phyloP scores from a whole-genome alignment of 2,329 filamentous ascomycete species.

The Aspergillus sergii region DNA sequence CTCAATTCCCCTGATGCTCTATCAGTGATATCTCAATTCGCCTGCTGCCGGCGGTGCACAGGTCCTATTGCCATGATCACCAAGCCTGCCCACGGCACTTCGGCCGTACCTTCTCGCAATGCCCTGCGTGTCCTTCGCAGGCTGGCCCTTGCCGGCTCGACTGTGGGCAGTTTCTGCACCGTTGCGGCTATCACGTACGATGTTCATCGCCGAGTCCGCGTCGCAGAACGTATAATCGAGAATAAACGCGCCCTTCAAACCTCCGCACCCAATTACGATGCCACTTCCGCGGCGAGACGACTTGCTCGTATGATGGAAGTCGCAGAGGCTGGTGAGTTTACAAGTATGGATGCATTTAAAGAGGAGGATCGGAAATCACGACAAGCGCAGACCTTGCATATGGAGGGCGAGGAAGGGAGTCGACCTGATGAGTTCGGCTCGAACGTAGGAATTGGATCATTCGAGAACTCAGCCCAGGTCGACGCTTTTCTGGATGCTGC shows the following conservation, averaged over 20 bases:
- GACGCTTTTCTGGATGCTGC: constrained; percentile 11
- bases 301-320: constrained; percentile 47
- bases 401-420: constrained; percentile 1
- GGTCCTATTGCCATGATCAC: constrained; percentile 33
- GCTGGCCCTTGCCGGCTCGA: constrained; percentile 38
- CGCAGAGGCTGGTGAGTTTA: constrained; percentile 47
- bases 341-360: constrained; percentile 41
- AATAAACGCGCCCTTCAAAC: constrained; percentile 47
- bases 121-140: constrained; percentile 45
- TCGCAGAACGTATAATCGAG: constrained; percentile 47
- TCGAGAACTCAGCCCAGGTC: background rate
- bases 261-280: constrained; percentile 46
- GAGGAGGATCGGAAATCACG: constrained; percentile 25
- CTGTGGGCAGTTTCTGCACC: constrained; percentile 44
- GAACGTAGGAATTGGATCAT: background rate
- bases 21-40: constrained; percentile 15
- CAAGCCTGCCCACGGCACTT: constrained; percentile 30
- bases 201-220: constrained; percentile 41
- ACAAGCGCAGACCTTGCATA: constrained; percentile 11
- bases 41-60: constrained; percentile 31
- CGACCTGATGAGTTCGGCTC: background rate
- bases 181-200: constrained; percentile 47
- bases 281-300: constrained; percentile 38
- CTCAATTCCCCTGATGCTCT: constrained; percentile 15
- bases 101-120: constrained; percentile 47